Conservation (phyloP, 768 basidiomycete species). For the Mycena sanguinolenta region DNA sequence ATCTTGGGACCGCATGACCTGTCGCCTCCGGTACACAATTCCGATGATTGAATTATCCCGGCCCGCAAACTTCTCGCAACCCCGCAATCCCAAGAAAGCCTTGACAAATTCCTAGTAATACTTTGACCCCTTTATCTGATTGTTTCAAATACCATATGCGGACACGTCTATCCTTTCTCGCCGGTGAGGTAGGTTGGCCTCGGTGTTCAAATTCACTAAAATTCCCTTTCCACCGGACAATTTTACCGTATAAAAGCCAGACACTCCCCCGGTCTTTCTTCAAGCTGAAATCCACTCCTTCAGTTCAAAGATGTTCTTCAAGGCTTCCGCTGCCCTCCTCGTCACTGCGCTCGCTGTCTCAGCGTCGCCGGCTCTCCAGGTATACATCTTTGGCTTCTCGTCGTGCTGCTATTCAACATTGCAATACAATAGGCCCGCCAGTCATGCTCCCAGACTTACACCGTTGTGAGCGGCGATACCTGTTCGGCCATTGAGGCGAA, state of each 20-base stretch:
- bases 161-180: neutral
- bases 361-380: slow-evolving; percentile 21
- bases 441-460: slow-evolving; percentile 17
- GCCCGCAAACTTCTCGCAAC: slow-evolving; percentile 2
- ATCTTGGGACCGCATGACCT: neutral
- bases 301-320: slow-evolving; percentile 19
- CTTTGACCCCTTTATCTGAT: neutral
- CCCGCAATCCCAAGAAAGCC: neutral
- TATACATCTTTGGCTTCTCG: slow-evolving; percentile 6
- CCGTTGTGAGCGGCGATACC: slow-evolving; percentile 31
- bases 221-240: slow-evolving; percentile 3
- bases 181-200: neutral
- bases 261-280: neutral
- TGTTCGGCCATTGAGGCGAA: slow-evolving; percentile 21
- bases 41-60: neutral
- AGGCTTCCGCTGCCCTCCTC: slow-evolving; percentile 21
- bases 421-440: slow-evolving; percentile 25
- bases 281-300: slow-evolving; percentile 18
- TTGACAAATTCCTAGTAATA: neutral
- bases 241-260: slow-evolving; percentile 15
- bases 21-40: slow-evolving; percentile 4
- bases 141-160: neutral
- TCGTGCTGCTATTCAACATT: neutral
- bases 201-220: too few relatives aligned
- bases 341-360: slow-evolving; percentile 23